Evolutionary conservation across 371 early-diverging fungal species (phyloP), one percentile per base, ranked within the genome.

Genomic region (Mortierella sp.): DNA sequence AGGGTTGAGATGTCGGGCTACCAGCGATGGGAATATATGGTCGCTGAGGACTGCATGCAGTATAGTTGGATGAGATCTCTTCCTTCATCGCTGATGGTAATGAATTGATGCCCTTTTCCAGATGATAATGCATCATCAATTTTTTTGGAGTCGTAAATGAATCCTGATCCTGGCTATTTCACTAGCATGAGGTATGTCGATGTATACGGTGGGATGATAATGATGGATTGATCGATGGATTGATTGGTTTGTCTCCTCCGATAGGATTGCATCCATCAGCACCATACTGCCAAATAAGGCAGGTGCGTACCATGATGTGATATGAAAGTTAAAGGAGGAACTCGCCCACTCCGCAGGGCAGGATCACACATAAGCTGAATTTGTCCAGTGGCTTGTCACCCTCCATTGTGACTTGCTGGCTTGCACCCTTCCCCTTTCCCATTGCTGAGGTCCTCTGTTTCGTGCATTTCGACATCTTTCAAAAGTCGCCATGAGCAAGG

Each of bases 311-410:
- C 73, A 73, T 73, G 67, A 67, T 73, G 73, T 73, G 68, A 73
- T 67, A 67, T 67, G 67, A 67, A 73, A 67, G 68, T 67, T 73
- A 73, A 67, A 73, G 73, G 63, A 73, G 68, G 73, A 73, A 67
- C 68, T 39, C 39, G 49, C 73, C 45, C 63, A 37, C 43, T 30
- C 40, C 24, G 65, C 60, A 51, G 28, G 61, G 18, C 39, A 18
- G 35, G 35, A 43, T 35, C 24, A 47, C 35, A 30, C 57, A 43
- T 28, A 57, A 3, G 18, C 20, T 30, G 24, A 47, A 51, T 8
- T 35, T 58, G 1, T 18, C 18, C 3, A 40, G 72, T 65, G 72
- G 72, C 72, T 72, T 72, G 40, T 52, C 39, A n/a, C 37, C 26
- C 39, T 24, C n/a, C 4, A 30, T 1, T 32, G 8, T 37, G 57